Percentiles rank a stretch among this genome's conserved stretches.
phyloP scores from a whole-genome alignment of 371 early-diverging fungal genomes.

The Mortierella sp. region DNA sequence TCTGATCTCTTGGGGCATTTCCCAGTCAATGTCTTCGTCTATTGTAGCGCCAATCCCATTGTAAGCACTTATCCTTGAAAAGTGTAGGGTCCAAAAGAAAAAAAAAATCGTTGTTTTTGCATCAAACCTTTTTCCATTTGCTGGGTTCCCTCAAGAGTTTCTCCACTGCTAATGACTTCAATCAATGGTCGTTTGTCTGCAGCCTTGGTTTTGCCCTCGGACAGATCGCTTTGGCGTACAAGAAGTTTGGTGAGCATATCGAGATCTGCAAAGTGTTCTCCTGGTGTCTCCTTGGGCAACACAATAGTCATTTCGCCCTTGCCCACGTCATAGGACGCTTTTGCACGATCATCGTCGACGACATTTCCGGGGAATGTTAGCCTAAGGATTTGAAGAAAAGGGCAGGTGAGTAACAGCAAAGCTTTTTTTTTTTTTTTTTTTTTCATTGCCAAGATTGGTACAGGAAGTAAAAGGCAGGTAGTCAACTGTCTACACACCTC shows the following conservation, averaged over 20 bases:
- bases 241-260: conserved; percentile 87
- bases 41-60: conserved; percentile 10
- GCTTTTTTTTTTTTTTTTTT: conserved; percentile 1
- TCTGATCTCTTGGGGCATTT: conserved; percentile 80
- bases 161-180: conserved; percentile 70
- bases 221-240: conserved; percentile 69
- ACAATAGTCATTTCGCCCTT: conserved; percentile 79
- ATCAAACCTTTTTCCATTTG: conserved; percentile 52
- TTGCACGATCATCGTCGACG: conserved; percentile 88
- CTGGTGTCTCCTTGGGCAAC: conserved; percentile 82
- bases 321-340: conserved; percentile 83
- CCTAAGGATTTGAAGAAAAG: conserved; percentile 57
- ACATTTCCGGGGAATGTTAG: conserved; percentile 86
- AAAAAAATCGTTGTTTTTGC: conserved; percentile 1
- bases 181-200: conserved; percentile 65
- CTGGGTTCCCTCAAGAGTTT: conserved; percentile 46
- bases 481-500: conserved; percentile 57
- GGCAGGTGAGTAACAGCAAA: background rate
- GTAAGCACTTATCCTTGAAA: background rate
- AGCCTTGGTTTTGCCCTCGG: conserved; percentile 33
- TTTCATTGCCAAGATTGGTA: background rate
- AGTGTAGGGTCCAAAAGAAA: background rate
- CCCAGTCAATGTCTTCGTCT: conserved; percentile 87
- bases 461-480: no score
- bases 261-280: conserved; percentile 86